phyloP scores from a whole-genome alignment of 2,329 filamentous ascomycete genomes.

The Pseudocercospora musae region DNA sequence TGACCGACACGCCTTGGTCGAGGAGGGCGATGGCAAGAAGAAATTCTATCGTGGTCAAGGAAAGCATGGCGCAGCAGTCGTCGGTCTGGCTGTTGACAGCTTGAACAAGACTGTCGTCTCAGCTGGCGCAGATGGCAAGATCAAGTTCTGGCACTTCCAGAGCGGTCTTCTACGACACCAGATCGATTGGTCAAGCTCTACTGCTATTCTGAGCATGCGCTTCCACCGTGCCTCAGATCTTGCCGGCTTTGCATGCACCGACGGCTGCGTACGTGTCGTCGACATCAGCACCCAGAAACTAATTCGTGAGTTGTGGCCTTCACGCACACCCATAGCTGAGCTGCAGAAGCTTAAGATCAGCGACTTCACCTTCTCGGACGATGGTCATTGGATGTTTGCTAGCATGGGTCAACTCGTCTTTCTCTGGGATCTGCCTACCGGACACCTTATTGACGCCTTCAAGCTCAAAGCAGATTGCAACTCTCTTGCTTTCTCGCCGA shows the following conservation, averaged over 20 bases:
- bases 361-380: slow-evolving; percentile 70
- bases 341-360: slow-evolving; percentile 27
- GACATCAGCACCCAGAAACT: slow-evolving; percentile 88
- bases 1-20: slow-evolving; percentile 28
- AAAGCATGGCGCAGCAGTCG: slow-evolving; percentile 77
- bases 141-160: slow-evolving; percentile 98
- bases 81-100: slow-evolving; percentile 83
- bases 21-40: slow-evolving; percentile 41
- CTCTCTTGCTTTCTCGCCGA: slow-evolving; percentile 80
- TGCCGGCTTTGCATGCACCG: slow-evolving; percentile 83
- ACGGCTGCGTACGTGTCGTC: slow-evolving; percentile 81
- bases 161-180: slow-evolving; percentile 76
- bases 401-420: slow-evolving; percentile 77
- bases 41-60: slow-evolving; percentile 53
- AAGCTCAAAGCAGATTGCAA: slow-evolving; percentile 74
- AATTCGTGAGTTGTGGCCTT: slow-evolving; percentile 89
- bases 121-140: slow-evolving; percentile 82
- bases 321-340: slow-evolving; percentile 36
- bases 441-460: slow-evolving; percentile 91
- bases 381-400: slow-evolving; percentile 90
- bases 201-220: slow-evolving; percentile 69
- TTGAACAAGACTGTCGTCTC: slow-evolving; percentile 83
- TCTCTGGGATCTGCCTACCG: slow-evolving; percentile 93
- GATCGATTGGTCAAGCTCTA: slow-evolving; percentile 78
- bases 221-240: slow-evolving; percentile 83